Conservation (phyloP, 441 rosid species). For the Melastoma candidum region DNA sequence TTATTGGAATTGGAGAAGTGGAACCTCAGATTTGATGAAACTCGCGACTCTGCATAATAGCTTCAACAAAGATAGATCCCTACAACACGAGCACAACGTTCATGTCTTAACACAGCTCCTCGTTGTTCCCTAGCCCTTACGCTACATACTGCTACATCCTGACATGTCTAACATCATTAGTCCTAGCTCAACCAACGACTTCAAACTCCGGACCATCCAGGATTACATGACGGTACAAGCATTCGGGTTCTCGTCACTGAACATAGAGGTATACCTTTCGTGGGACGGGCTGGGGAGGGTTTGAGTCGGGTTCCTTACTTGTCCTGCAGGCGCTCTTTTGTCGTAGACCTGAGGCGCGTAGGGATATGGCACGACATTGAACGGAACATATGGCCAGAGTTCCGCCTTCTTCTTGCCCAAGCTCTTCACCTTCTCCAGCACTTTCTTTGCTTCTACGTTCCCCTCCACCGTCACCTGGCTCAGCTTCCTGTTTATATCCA, state of each 20-base stretch:
- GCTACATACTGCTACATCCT: no score
- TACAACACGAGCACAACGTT: no score
- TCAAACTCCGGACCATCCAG: no score
- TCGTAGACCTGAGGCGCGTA: constrained; percentile 11
- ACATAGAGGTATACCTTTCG: not conserved
- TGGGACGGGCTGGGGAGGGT: not conserved
- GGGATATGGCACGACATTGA: constrained; percentile 11
- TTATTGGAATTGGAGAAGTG: no score
- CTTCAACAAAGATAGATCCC: no score
- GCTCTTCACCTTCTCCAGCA: constrained; percentile 4
- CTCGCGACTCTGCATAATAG: no score
- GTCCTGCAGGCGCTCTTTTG: constrained; percentile 13
- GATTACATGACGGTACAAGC: constrained; percentile 12
- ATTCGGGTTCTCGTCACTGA: constrained; percentile 6
- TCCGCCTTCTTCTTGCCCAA: constrained; percentile 12
- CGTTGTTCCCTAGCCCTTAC: no score
- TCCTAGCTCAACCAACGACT: no score
- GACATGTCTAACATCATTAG: no score
- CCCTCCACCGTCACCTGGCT: constrained; percentile 10
- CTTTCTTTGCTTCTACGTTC: constrained; percentile 4
- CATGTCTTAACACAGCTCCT: no score
- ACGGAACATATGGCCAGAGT: constrained; percentile 12
- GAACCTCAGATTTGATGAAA: no score
- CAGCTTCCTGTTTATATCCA: constrained; percentile 10
- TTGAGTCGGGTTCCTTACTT: constrained; percentile 9